phyloP scores from a whole-genome alignment of 495 filamentous ascomycete genomes.

The Daldinia vernicosa region DNA sequence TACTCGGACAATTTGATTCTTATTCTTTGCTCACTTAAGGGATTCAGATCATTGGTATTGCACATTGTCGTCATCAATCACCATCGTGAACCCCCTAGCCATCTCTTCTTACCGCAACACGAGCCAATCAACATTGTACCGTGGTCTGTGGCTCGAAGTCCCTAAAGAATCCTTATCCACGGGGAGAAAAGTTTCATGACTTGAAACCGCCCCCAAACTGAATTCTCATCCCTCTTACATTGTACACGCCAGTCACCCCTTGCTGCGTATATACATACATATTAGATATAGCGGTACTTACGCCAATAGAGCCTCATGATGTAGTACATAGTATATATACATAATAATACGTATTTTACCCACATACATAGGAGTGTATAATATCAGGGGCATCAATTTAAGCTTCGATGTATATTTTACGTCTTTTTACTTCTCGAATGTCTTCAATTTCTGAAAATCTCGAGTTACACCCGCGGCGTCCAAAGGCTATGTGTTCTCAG shows the following conservation, averaged over 20 bases:
- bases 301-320: not conserved
- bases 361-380: not conserved
- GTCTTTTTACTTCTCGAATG: slow-evolving; percentile 19
- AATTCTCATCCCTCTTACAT: slow-evolving; percentile 16
- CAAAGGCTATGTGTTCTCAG: slow-evolving; percentile 22
- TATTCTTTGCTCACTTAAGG: not conserved
- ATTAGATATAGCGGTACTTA: slow-evolving; percentile 1
- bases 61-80: not conserved
- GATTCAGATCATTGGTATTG: slow-evolving; percentile 3
- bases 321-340: not conserved
- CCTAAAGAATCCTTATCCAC: slow-evolving; percentile 15
- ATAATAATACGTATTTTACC: not conserved
- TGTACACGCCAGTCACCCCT: slow-evolving; percentile 2
- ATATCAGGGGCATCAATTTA: not conserved
- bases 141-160: not conserved
- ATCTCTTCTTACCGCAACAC: not conserved
- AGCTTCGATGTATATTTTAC: not conserved
- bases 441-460: slow-evolving; percentile 11
- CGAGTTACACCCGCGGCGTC: slow-evolving; percentile 16
- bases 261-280: not conserved
- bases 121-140: not conserved
- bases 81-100: not conserved
- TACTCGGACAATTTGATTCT: not conserved
- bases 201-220: slow-evolving; percentile 42
- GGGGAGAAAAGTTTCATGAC: slow-evolving; percentile 14